Conservation (phyloP, 1,284 basidiomycete genomes). For the Puccinia sorghi region DNA sequence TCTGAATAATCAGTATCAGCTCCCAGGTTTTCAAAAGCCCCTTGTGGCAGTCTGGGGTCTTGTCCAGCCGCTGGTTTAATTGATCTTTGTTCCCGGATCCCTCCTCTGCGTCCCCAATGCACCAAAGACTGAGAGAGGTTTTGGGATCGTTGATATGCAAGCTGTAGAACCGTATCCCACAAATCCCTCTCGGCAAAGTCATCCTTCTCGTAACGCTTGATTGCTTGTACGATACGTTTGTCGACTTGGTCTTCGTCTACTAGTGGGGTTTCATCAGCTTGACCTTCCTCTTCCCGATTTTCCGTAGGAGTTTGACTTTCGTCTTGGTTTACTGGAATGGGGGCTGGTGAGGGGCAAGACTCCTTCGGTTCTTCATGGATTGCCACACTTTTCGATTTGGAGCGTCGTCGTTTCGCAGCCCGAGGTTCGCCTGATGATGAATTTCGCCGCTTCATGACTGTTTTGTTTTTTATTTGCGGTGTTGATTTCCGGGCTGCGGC, state of each 20-base stretch:
- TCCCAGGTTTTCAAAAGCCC: background rate
- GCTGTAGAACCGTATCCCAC: conserved; percentile 30
- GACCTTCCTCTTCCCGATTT: background rate
- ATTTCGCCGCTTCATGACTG: background rate
- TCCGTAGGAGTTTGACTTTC: conserved; percentile 9
- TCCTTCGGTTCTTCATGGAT: background rate
- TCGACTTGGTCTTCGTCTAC: background rate
- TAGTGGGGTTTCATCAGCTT: background rate
- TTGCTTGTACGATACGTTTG: conserved; percentile 6
- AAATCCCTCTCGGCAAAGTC: conserved; percentile 13
- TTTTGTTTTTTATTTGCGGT: background rate
- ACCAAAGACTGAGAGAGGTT: conserved; percentile 35
- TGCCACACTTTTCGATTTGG: background rate
- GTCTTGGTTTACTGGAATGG: background rate
- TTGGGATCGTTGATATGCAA: conserved; percentile 24
- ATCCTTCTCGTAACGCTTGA: conserved; percentile 24
- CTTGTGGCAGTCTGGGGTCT: background rate
- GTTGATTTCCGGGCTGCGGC: no score
- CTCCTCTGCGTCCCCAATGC: conserved; percentile 23
- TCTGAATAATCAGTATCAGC: background rate
- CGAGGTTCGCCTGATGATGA: conserved; percentile 2
- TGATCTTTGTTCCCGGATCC: conserved; percentile 1
- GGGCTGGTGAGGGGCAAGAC: background rate
- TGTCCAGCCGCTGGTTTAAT: background rate
- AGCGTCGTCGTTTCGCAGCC: background rate